phyloP scores from a whole-genome alignment of 2,329 filamentous ascomycete genomes.

The Didymella glomerata region DNA sequence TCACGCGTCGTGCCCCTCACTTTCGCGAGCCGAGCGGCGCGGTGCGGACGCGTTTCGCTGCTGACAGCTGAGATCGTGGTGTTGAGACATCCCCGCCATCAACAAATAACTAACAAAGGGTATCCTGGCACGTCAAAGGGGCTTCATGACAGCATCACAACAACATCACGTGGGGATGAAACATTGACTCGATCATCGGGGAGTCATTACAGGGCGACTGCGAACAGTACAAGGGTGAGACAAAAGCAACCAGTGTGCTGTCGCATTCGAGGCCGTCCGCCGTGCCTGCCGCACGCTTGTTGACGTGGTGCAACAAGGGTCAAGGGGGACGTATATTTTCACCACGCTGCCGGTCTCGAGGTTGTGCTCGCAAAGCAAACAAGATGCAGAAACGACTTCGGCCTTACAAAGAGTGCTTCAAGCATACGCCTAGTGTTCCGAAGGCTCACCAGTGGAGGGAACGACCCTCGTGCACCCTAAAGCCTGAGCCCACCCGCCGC shows the following conservation, averaged over 20 bases:
- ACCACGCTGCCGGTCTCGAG: too few species aligned
- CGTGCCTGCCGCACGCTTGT: not conserved
- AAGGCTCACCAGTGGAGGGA: too few species aligned
- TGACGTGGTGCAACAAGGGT: not conserved
- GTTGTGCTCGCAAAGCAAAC: too few species aligned
- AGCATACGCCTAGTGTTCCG: too few species aligned
- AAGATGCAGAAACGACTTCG: too few species aligned
- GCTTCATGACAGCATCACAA: not conserved
- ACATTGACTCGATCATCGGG: not conserved
- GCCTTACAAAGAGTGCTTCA: too few species aligned
- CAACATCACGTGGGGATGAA: constrained; percentile 3
- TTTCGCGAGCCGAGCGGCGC: constrained; percentile 23
- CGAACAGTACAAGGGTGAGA: not conserved
- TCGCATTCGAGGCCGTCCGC: not conserved
- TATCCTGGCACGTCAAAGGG: constrained; percentile 14
- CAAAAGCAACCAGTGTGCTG: not conserved
- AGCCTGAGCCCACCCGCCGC: too few species aligned
- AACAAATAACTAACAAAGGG: constrained; percentile 13
- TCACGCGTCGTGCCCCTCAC: constrained; percentile 31
- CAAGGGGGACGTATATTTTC: too few species aligned
- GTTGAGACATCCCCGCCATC: constrained; percentile 2
- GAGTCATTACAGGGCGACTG: not conserved
- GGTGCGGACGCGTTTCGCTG: constrained; percentile 25
- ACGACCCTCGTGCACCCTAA: too few species aligned
- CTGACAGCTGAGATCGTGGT: not conserved